Base-by-base conservation (phyloP, 768 basidiomycete genomes). In the Sporobolomyces pararoseus region DNA sequence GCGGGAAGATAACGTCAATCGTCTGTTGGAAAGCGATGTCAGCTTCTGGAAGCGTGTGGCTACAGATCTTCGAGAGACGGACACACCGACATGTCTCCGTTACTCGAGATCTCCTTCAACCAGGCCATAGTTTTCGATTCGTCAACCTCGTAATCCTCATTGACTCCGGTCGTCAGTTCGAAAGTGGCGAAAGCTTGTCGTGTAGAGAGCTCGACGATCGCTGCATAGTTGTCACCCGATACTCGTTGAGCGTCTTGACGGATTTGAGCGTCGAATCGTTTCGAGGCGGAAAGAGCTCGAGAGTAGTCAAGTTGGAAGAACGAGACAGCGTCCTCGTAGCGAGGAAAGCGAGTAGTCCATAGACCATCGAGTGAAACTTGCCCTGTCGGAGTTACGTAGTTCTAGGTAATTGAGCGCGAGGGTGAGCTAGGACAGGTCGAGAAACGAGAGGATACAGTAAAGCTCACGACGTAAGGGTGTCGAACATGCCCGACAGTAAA, bases 1-100 rank as follows among this genome's bases (percentile, higher is more conserved):
- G 58, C 0, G 75, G 75, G 57, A 72, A 76, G 55, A 76, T 71
- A 29, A 76, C 71, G 25, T 76, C 75, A 47, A 76, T 72, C 4
- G 74, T 73, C 65, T 70, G 46, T n/a, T n/a, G n/a, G n/a, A n/a
- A n/a, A n/a, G n/a, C n/a, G n/a, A n/a, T n/a, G n/a, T n/a, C n/a
- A n/a, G n/a, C n/a, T n/a, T n/a, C n/a, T n/a, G n/a, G n/a, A n/a
- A n/a, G n/a, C n/a, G n/a, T n/a, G n/a, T n/a, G n/a, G n/a, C n/a
- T n/a, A n/a, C n/a, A n/a, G n/a, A n/a, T n/a, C n/a, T n/a, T n/a
- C n/a, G n/a, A 51, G 50, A 27, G n/a, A 29, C 4, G 50, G 23
- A 27, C 53, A 25, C 37, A 66, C 61, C 35, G 49, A 29, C 69
- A 64, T 65, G 51, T 60, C 66, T 3, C 70, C 58, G 23, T 68